Evolutionary conservation across 345 rosid genomes (phyloP).

Genomic region (Murraya paniculata): DNA sequence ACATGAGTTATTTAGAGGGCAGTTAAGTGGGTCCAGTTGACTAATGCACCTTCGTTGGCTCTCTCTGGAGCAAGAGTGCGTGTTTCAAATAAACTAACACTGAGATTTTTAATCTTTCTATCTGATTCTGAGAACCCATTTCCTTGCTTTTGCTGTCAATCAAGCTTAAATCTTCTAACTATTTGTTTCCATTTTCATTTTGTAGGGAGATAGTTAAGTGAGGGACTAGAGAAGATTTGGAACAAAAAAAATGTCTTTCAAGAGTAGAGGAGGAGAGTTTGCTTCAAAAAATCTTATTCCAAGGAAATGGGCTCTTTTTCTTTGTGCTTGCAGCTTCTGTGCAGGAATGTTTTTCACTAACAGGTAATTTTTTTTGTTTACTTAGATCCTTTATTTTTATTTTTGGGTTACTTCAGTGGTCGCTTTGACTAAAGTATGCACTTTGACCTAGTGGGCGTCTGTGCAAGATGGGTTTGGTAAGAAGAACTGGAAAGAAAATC

Average conservation of each 20-base stretch:
- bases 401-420: neutral
- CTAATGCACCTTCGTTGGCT: slow-evolving; percentile 6
- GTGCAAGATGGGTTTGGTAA: neutral
- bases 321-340: slow-evolving; percentile 69
- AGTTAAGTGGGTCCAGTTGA: slow-evolving; percentile 16
- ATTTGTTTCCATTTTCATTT: neutral
- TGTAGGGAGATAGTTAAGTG: slow-evolving; percentile 7
- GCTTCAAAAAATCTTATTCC: slow-evolving; percentile 41
- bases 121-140: slow-evolving; percentile 6
- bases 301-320: slow-evolving; percentile 55
- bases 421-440: slow-evolving; percentile 5
- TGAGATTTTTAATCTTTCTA: slow-evolving; percentile 1
- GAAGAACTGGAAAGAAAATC: neutral
- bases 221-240: neutral
- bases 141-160: neutral
- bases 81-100: neutral
- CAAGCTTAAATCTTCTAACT: neutral
- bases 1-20: slow-evolving; percentile 12
- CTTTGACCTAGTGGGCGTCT: slow-evolving; percentile 16
- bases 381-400: neutral
- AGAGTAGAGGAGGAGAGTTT: slow-evolving; percentile 36
- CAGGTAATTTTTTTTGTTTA: slow-evolving; percentile 38
- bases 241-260: slow-evolving; percentile 46
- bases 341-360: slow-evolving; percentile 82
- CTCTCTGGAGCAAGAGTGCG: slow-evolving; percentile 8